Evolutionary conservation across 345 rosid genomes (phyloP).

Genomic region (Salix koriyanagi): DNA sequence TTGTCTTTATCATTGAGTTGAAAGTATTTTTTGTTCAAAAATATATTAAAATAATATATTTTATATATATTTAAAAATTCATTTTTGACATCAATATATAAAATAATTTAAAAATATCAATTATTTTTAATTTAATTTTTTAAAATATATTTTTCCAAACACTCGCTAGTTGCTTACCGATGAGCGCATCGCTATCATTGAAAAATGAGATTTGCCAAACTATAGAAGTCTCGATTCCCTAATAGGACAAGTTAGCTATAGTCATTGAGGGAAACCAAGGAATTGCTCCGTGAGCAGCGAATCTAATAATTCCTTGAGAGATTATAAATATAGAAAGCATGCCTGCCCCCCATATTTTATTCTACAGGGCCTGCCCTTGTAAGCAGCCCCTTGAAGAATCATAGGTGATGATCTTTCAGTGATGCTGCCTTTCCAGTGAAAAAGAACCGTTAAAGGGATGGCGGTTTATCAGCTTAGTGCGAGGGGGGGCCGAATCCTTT

Average conservation of each 20-base stretch:
- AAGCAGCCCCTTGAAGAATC: constrained; percentile 6
- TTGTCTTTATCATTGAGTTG: neutral
- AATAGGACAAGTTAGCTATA: constrained; percentile 27
- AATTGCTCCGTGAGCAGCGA: neutral
- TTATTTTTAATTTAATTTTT: no score
- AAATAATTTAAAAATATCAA: no score
- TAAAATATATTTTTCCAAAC: no score
- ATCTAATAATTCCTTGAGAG: constrained; percentile 11
- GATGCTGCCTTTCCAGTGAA: neutral
- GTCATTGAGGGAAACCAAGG: neutral
- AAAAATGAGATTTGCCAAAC: neutral
- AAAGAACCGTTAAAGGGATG: neutral
- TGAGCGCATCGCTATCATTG: neutral
- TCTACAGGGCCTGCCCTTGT: neutral
- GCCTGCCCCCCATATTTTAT: neutral
- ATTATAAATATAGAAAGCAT: neutral
- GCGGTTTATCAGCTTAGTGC: neutral
- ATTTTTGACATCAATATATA: no score
- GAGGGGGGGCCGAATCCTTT: neutral
- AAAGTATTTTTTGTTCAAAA: no score
- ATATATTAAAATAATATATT: no score
- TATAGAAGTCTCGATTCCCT: constrained; percentile 4
- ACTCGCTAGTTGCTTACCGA: neutral
- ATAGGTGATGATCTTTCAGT: constrained; percentile 5
- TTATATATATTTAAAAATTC: no score